Evolutionary conservation across 345 rosid species (phyloP), one percentile per base, ranked within the genome.

Genomic region (Eutrema japonicum): DNA sequence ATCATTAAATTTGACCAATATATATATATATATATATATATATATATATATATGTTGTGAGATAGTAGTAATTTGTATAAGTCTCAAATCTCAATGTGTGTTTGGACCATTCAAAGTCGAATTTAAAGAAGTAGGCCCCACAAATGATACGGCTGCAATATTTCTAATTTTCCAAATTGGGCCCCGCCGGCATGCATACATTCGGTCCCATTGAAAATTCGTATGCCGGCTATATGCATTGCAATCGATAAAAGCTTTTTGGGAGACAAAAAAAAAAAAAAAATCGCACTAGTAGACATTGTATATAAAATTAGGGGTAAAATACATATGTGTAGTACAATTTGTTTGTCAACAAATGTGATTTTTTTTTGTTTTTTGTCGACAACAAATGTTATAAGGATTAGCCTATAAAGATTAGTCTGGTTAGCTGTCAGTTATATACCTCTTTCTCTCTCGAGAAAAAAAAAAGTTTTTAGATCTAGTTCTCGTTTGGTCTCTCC

Each of bases 51-150:
- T n/a, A n/a, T n/a, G n/a, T n/a, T 18, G 18, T 18, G 18, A 18
- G 18, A 18, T 18, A 18, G 18, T 18, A 18, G 18, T 18, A 18
- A 18, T 18, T 18, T 18, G 18, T 18, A 18, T 18, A 18, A 18
- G 18, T 30, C 41, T 37, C 41, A 56, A 56, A 56, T 14, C 3
- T 40, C 12, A 64, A 72, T 35, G 16, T 58, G n/a, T 10, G 14
- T 47, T 57, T 62, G 69, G 76, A 72, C 70, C 62, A 63, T 73
- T 76, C 70, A 76, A 76, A 69, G 74, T 46, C 57, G 22, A 18
- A 18, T 18, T 18, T 18, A 18, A 18, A 18, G 36, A 46, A 7
- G 36, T 0, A 11, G 73, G 35, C 3, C 79, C 74, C 22, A 53
- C 58, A 36, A 29, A 61, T 53, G 69, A 68, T 68, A 43, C 58